These are phyloP conservation scores for Bombardia bombarda DNA, from an alignment of 495 filamentous ascomycete genomes.

Conservation along the genomic window DNA sequence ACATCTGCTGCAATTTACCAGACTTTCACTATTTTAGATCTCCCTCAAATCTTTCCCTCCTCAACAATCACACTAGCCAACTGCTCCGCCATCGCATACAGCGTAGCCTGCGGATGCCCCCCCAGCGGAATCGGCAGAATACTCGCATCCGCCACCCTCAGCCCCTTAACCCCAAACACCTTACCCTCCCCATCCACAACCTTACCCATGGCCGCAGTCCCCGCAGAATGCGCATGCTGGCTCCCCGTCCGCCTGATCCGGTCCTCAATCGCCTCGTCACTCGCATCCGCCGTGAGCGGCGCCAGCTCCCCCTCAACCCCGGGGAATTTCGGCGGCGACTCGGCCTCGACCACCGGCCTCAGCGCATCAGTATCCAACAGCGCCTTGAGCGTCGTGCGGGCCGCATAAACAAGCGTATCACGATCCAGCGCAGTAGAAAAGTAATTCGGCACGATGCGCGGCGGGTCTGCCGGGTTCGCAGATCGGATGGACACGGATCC, in stretches of 20 bases:
- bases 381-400: constrained; percentile 30
- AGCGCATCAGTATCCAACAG: constrained; percentile 6
- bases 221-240: constrained; percentile 1
- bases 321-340: constrained; percentile 5
- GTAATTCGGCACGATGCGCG: constrained; percentile 12
- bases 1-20: no score
- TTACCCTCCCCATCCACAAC: constrained; percentile 44
- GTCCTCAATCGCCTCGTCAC: constrained; percentile 29
- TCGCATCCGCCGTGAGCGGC: constrained; percentile 24
- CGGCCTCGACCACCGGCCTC: background rate
- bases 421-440: constrained; percentile 16
- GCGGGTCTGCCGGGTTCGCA: constrained; percentile 15
- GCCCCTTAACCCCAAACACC: constrained; percentile 39
- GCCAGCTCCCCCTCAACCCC: constrained; percentile 27
- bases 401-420: constrained; percentile 26
- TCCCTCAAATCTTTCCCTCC: no score
- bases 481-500: constrained; percentile 26
- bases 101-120: constrained; percentile 22
- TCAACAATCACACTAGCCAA: constrained; percentile 5
- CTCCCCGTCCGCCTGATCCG: constrained; percentile 2
- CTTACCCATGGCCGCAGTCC: constrained; percentile 22
- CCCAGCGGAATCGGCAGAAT: constrained; percentile 24
- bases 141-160: constrained; percentile 39
- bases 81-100: constrained; percentile 30
- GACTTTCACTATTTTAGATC: no score